Conservation (phyloP, 352 stramenopile genomes). For the Phytophthora tentaculata region DNA sequence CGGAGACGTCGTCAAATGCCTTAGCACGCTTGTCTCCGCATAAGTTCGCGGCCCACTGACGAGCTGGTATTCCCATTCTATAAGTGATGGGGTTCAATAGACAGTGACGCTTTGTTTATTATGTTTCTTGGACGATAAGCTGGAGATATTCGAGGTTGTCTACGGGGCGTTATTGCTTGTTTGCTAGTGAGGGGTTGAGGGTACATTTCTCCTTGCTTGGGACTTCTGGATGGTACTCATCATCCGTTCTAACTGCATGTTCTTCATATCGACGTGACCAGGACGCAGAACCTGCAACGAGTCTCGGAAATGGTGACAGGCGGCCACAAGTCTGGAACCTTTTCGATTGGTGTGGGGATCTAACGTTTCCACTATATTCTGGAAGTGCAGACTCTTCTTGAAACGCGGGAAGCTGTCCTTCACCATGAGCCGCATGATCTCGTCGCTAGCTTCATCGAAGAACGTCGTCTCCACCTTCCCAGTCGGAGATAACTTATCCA, state of each 20-base stretch:
- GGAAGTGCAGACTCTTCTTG: conserved; percentile 76
- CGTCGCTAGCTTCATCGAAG: conserved; percentile 65
- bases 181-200: conserved; percentile 12
- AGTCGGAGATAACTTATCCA: conserved; percentile 30
- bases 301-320: conserved; percentile 78
- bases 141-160: conserved; percentile 6
- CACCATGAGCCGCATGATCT: conserved; percentile 85
- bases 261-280: conserved; percentile 62
- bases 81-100: conserved; percentile 26
- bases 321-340: conserved; percentile 64
- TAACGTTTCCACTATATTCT: conserved; percentile 65
- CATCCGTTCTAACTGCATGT: conserved; percentile 64
- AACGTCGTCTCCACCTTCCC: conserved; percentile 46
- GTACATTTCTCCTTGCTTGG: conserved; percentile 47
- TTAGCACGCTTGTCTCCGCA: conserved; percentile 59
- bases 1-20: conserved; percentile 74
- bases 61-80: conserved; percentile 7
- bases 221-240: conserved; percentile 74
- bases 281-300: conserved; percentile 66
- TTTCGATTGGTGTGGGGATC: conserved; percentile 71
- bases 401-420: conserved; percentile 85
- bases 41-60: conserved; percentile 10
- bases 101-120: conserved; percentile 26
- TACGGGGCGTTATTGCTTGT: conserved; percentile 11
- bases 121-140: not conserved